Evolutionary conservation across 2,329 filamentous ascomycete genomes (phyloP).

Genomic region (Dactylellina drechsleri): DNA sequence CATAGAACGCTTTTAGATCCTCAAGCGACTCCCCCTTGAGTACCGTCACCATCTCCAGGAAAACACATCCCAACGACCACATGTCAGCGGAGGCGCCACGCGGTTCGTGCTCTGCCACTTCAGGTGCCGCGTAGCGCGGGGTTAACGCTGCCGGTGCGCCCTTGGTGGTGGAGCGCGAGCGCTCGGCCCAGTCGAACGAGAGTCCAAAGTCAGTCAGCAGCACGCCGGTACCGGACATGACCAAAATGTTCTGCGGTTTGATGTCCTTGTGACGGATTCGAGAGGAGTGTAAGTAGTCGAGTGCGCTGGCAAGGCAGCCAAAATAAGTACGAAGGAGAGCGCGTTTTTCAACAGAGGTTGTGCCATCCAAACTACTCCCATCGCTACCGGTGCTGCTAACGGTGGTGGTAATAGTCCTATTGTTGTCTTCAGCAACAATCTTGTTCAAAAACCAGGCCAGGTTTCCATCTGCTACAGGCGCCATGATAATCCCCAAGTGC

Average conservation of each 20-base stretch:
- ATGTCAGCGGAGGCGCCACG: constrained; percentile 18
- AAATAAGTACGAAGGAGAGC: constrained; percentile 59
- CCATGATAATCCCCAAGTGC: constrained; percentile 60
- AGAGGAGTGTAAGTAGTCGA: constrained; percentile 58
- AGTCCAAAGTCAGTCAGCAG: constrained; percentile 59
- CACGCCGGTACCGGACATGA: constrained; percentile 54
- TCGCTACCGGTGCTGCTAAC: constrained; percentile 15
- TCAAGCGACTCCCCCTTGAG: constrained; percentile 19
- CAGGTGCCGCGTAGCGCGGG: constrained; percentile 17
- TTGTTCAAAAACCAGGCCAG: constrained; percentile 53
- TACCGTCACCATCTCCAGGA: constrained; percentile 26
- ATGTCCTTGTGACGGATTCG: constrained; percentile 60
- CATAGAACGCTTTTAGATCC: constrained; percentile 17
- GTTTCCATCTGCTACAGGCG: constrained; percentile 57
- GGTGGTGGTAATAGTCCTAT: constrained; percentile 9
- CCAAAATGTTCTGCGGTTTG: constrained; percentile 60
- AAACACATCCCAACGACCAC: constrained; percentile 17
- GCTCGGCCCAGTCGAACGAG: constrained; percentile 53
- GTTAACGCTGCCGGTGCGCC: constrained; percentile 14
- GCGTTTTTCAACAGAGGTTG: constrained; percentile 28
- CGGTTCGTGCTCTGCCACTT: constrained; percentile 27
- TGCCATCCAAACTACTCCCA: constrained; percentile 22
- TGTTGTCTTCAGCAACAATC: constrained; percentile 7
- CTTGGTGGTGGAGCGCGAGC: constrained; percentile 44
- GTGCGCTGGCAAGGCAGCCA: constrained; percentile 58